phyloP scores from a whole-genome alignment of 2,329 filamentous ascomycete species.

The Aureobasidium sp. region DNA sequence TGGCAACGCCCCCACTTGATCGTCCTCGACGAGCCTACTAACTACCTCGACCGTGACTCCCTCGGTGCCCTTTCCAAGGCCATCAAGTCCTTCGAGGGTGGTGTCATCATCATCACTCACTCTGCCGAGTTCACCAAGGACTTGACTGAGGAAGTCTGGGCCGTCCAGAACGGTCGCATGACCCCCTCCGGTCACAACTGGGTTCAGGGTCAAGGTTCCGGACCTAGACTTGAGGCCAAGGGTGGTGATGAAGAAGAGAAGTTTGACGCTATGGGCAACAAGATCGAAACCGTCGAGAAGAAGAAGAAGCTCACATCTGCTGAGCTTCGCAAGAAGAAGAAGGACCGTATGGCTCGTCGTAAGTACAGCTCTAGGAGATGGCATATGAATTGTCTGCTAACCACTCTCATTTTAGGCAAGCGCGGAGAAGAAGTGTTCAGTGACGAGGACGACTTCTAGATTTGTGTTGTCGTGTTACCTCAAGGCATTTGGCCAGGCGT shows the following conservation, averaged over 20 bases:
- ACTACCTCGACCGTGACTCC: constrained; percentile 98
- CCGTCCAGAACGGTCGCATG: constrained; percentile 94
- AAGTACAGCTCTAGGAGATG: no score
- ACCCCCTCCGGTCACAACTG: constrained; percentile 79
- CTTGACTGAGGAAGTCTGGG: constrained; percentile 98
- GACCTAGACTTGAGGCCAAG: constrained; percentile 71
- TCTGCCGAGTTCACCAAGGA: constrained; percentile 98
- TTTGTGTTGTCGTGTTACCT: neutral
- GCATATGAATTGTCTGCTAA: no score
- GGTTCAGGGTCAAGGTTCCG: constrained; percentile 86
- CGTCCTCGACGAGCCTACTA: constrained; percentile 98
- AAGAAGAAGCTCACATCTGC: constrained; percentile 77
- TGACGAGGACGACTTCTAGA: constrained; percentile 16
- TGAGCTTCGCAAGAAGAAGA: constrained; percentile 93
- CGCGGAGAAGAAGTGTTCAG: no score
- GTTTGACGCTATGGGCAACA: constrained; percentile 83
- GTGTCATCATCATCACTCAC: constrained; percentile 99
- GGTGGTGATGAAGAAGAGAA: constrained; percentile 67
- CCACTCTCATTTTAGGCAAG: no score
- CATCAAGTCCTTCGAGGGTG: constrained; percentile 95
- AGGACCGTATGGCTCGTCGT: constrained; percentile 65
- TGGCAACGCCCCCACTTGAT: constrained; percentile 99
- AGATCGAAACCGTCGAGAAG: constrained; percentile 82
- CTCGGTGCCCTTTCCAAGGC: constrained; percentile 98
- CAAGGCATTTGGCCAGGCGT: constrained; percentile 10